These are phyloP conservation scores for Chlorella sp. DNA, from an alignment of 139 green algal species.

Conservation along the genomic window DNA sequence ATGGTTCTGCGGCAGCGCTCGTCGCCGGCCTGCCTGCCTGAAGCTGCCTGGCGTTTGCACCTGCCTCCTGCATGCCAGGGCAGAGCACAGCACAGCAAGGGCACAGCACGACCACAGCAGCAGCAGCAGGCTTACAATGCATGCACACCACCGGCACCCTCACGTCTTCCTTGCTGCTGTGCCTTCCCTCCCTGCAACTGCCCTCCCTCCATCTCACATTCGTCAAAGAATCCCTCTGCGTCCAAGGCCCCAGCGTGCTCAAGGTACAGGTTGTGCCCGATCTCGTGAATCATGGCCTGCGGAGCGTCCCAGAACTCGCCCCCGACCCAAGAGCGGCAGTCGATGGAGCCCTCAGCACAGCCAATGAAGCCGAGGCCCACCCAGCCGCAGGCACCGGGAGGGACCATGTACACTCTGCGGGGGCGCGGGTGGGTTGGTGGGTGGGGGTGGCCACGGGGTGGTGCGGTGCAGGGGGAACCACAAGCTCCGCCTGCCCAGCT, in stretches of 20 bases:
- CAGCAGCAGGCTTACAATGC: too few relatives aligned
- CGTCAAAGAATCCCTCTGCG: background rate
- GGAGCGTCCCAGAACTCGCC: background rate
- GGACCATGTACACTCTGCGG: background rate
- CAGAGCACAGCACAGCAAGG: background rate
- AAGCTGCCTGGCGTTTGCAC: too few relatives aligned
- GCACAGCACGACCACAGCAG: background rate
- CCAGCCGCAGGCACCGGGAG: background rate
- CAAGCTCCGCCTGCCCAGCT: too few relatives aligned
- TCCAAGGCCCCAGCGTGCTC: background rate
- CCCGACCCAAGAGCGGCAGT: background rate
- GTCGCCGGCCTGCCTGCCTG: too few relatives aligned
- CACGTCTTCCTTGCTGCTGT: too few relatives aligned
- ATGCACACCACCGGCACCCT: too few relatives aligned
- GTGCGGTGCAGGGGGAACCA: too few relatives aligned
- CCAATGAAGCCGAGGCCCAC: background rate
- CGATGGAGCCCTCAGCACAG: background rate
- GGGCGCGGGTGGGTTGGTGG: background rate
- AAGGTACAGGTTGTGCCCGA: background rate
- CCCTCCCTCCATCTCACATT: background rate
- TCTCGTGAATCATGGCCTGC: background rate
- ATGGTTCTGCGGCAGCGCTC: too few relatives aligned
- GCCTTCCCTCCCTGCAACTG: too few relatives aligned
- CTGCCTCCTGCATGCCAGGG: background rate
- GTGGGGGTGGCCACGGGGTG: too few relatives aligned